Percentiles rank a stretch among this genome's conserved stretches.
These are phyloP conservation scores for Warburgia ugandensis DNA, from an alignment of 164 flowering plant genomes.

Conservation along the genomic window DNA sequence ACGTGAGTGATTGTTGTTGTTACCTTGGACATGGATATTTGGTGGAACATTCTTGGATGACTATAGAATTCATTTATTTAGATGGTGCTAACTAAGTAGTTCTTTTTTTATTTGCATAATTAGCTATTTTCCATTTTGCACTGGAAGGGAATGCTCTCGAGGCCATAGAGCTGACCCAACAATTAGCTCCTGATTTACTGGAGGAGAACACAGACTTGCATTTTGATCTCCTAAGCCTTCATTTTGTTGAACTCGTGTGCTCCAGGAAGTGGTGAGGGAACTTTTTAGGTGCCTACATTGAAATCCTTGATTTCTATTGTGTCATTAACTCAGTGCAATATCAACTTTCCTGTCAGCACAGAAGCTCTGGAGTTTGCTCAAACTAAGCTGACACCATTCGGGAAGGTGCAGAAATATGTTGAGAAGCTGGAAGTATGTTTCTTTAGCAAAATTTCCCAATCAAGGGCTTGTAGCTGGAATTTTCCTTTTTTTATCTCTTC, in stretches of 20 bases:
- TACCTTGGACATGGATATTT: conserved; percentile 1
- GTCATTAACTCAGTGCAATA: not conserved
- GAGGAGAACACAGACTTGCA: conserved; percentile 80
- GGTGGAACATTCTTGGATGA: too few relatives aligned
- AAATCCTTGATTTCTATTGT: not conserved
- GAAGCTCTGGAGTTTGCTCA: conserved; percentile 95
- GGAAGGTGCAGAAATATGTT: conserved; percentile 63
- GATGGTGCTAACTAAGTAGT: not conserved
- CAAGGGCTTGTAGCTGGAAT: too few relatives aligned
- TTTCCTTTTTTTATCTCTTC: too few relatives aligned
- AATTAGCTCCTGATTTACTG: conserved; percentile 58
- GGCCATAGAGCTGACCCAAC: conserved; percentile 83
- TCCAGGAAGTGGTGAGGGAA: conserved; percentile 64
- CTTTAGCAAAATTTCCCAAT: not conserved
- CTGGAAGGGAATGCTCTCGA: conserved; percentile 76
- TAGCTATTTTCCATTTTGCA: conserved; percentile 66
- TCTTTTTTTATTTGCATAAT: not conserved
- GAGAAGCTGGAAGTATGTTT: conserved; percentile 76
- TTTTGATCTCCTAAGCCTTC: conserved; percentile 93
- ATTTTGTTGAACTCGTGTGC: conserved; percentile 83
- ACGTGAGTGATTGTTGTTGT: conserved; percentile 35
- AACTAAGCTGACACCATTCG: conserved; percentile 68
- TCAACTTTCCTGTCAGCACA: conserved; percentile 51
- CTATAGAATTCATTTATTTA: not conserved
- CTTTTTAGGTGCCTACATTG: not conserved